These are phyloP conservation scores for Lineolata rhizophorae DNA, from an alignment of 495 filamentous ascomycete genomes.

Conservation along the genomic window DNA sequence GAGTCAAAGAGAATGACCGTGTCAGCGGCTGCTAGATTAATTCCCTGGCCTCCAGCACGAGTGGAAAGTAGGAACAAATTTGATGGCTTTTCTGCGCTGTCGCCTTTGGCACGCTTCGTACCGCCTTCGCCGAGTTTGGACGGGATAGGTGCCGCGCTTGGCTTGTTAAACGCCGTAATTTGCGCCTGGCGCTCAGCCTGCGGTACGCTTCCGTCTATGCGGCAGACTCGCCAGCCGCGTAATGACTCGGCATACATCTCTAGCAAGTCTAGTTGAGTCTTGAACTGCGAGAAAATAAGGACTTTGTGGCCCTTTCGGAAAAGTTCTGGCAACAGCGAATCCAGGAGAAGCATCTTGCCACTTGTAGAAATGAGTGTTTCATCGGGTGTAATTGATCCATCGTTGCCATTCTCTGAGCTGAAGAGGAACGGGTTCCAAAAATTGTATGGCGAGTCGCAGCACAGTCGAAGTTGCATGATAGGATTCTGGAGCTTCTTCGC, in stretches of 20 bases:
- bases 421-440: conserved; percentile 74
- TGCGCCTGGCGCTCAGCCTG: conserved; percentile 61
- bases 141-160: too few species aligned
- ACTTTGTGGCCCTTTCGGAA: conserved; percentile 66
- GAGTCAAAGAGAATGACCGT: conserved; percentile 57
- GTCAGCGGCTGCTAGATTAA: conserved; percentile 58
- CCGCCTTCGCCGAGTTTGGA: conserved; percentile 1
- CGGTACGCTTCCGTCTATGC: conserved; percentile 77
- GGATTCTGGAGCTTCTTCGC: conserved; percentile 91
- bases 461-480: conserved; percentile 75
- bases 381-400: conserved; percentile 29
- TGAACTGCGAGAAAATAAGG: conserved; percentile 93
- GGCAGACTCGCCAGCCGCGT: conserved; percentile 56
- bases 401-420: conserved; percentile 19
- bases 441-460: conserved; percentile 85
- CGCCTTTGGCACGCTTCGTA: not conserved
- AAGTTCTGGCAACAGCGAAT: conserved; percentile 59
- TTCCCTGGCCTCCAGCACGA: conserved; percentile 81
- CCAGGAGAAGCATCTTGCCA: conserved; percentile 88
- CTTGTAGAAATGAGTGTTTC: conserved; percentile 64
- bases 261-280: conserved; percentile 76
- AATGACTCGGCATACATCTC: conserved; percentile 60
- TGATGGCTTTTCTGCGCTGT: conserved; percentile 25
- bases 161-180: conserved; percentile 65
- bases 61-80: conserved; percentile 78